Conservation (phyloP, 2,329 filamentous ascomycete genomes). For the Pseudocercospora ulei region DNA sequence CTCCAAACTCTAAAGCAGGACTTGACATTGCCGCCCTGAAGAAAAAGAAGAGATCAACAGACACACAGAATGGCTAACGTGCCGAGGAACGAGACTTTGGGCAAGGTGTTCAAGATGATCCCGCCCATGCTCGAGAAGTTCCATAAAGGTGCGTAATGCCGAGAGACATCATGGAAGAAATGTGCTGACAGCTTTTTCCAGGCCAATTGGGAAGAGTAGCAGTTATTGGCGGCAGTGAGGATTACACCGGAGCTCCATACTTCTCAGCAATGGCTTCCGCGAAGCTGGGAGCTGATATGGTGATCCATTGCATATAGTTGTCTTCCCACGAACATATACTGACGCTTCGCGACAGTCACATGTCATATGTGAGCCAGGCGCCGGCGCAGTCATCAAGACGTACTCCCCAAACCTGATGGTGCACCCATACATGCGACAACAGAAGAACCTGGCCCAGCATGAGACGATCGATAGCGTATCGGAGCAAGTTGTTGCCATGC, state of each 20-base stretch:
- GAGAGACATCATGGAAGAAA: slow-evolving; percentile 1
- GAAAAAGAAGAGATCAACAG: not conserved
- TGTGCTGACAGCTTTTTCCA: slow-evolving; percentile 34
- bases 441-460: slow-evolving; percentile 47
- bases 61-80: slow-evolving; percentile 38
- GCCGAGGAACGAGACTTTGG: slow-evolving; percentile 63
- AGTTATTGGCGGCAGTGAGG: slow-evolving; percentile 88
- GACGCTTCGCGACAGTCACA: too few relatives aligned
- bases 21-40: not conserved
- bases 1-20: not conserved
- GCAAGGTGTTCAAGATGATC: slow-evolving; percentile 77
- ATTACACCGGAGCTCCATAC: slow-evolving; percentile 95
- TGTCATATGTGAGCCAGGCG: slow-evolving; percentile 87
- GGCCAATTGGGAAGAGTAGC: slow-evolving; percentile 85
- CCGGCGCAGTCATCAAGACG: slow-evolving; percentile 79
- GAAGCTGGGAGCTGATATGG: slow-evolving; percentile 81
- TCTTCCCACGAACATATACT: too few relatives aligned
- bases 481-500: slow-evolving; percentile 62
- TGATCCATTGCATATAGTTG: too few relatives aligned
- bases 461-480: slow-evolving; percentile 56
- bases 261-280: slow-evolving; percentile 97
- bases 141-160: slow-evolving; percentile 65
- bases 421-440: slow-evolving; percentile 85
- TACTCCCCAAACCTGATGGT: slow-evolving; percentile 99
- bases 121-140: slow-evolving; percentile 92